These are phyloP conservation scores for Leccinum ochraceum DNA, from an alignment of 768 basidiomycete genomes.

Conservation along the genomic window DNA sequence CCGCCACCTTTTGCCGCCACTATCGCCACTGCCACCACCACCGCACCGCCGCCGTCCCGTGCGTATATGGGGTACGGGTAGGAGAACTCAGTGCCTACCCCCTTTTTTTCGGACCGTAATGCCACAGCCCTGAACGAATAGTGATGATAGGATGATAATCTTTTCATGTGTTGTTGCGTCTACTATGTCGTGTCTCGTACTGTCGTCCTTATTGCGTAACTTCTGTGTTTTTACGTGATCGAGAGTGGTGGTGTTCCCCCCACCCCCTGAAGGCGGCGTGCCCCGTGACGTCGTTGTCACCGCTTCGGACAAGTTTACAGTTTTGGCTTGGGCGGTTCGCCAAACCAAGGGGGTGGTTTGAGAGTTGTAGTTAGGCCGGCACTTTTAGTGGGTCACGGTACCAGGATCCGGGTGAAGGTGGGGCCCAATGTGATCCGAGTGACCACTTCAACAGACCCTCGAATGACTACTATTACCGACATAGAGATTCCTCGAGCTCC, in stretches of 20 bases:
- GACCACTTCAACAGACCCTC: background rate
- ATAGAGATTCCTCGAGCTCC: background rate
- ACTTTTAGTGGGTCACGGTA: background rate
- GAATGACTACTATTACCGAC: too few relatives aligned
- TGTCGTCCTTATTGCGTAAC: background rate
- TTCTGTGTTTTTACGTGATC: background rate
- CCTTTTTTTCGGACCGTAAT: background rate
- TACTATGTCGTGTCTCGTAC: background rate
- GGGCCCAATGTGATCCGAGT: background rate
- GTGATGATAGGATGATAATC: background rate
- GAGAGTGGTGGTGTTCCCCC: background rate
- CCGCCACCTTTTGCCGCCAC: conserved; percentile 5
- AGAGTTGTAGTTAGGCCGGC: background rate
- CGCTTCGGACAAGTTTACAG: background rate
- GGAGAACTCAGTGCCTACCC: background rate
- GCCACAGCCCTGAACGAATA: background rate
- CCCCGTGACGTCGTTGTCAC: background rate
- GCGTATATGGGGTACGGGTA: background rate
- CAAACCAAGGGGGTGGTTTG: too few relatives aligned
- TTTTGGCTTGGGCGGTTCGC: background rate
- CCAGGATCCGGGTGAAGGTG: background rate
- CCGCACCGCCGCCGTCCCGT: background rate
- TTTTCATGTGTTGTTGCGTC: background rate
- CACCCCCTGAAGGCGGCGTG: background rate
- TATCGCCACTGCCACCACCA: background rate